These are phyloP conservation scores for Citrus reticulata DNA, from an alignment of 345 rosid species.

Conservation along the genomic window DNA sequence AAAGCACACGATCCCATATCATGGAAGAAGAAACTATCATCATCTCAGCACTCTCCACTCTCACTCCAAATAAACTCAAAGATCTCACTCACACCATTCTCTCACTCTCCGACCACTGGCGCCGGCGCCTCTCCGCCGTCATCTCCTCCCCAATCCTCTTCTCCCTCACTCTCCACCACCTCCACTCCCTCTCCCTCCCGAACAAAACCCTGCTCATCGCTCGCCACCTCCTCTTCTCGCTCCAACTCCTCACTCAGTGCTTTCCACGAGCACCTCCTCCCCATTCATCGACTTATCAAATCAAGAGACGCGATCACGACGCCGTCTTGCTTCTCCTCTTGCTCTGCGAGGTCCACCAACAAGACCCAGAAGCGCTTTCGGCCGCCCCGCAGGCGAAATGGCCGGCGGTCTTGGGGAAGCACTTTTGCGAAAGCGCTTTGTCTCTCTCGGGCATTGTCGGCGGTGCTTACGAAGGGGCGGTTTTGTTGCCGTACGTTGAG, in stretches of 20 bases:
- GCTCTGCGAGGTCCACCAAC: conserved; percentile 72
- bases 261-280: conserved; percentile 25
- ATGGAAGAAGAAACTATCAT: conserved; percentile 38
- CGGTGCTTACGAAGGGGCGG: conserved; percentile 50
- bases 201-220: conserved; percentile 73
- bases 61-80: conserved; percentile 41
- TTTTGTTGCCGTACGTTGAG: conserved; percentile 61
- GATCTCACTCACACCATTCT: conserved; percentile 52
- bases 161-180: conserved; percentile 75
- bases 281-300: background rate
- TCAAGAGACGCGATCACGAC: conserved; percentile 69
- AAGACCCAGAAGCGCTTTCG: conserved; percentile 48
- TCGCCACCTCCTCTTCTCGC: conserved; percentile 75
- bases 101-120: conserved; percentile 46
- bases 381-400: conserved; percentile 43
- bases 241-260: conserved; percentile 52
- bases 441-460: conserved; percentile 25
- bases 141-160: conserved; percentile 76
- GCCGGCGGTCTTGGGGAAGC: conserved; percentile 39
- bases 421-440: conserved; percentile 33
- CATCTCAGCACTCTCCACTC: conserved; percentile 64
- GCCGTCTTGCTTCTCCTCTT: conserved; percentile 74
- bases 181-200: conserved; percentile 65
- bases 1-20: conserved; percentile 34
- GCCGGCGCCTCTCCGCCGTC: conserved; percentile 57